Evolutionary conservation across 2,329 filamentous ascomycete species (phyloP).

Genomic region (Diplodia mutila): DNA sequence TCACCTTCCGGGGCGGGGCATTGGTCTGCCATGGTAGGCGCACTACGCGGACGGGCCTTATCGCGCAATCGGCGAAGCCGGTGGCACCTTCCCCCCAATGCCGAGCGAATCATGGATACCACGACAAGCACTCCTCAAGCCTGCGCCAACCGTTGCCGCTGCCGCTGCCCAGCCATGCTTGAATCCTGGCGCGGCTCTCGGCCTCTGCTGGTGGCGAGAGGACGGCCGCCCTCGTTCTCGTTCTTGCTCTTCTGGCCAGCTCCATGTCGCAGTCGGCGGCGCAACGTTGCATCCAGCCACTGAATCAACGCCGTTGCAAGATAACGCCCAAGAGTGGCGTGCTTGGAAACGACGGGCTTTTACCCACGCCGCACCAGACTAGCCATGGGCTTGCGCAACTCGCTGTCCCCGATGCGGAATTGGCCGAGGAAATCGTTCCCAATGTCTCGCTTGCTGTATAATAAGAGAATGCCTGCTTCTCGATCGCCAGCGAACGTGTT

Average conservation of each 20-base stretch:
- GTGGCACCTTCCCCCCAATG: conserved; percentile 10
- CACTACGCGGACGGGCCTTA: conserved; percentile 1
- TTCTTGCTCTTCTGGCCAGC: not conserved
- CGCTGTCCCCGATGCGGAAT: not conserved
- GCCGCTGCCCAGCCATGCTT: conserved; percentile 5
- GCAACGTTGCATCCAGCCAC: not conserved
- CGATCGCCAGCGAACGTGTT: not conserved
- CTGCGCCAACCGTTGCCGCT: not conserved
- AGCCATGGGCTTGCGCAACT: not conserved
- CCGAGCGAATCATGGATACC: not conserved
- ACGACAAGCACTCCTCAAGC: conserved; percentile 14
- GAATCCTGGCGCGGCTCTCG: not conserved
- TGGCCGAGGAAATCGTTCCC: not conserved
- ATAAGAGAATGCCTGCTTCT: not conserved
- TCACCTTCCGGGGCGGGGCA: not conserved
- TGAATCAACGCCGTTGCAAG: conserved; percentile 2
- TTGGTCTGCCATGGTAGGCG: not conserved
- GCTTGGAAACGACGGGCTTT: not conserved
- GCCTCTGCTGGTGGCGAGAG: not conserved
- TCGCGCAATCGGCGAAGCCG: conserved; percentile 1
- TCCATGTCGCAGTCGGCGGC: not conserved
- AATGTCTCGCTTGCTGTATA: not conserved
- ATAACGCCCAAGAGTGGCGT: conserved; percentile 23
- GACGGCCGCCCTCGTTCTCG: no score
- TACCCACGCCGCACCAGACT: not conserved